These are phyloP conservation scores for Fusarium sp. DNA, from an alignment of 2,329 filamentous ascomycete genomes.

Conservation along the genomic window DNA sequence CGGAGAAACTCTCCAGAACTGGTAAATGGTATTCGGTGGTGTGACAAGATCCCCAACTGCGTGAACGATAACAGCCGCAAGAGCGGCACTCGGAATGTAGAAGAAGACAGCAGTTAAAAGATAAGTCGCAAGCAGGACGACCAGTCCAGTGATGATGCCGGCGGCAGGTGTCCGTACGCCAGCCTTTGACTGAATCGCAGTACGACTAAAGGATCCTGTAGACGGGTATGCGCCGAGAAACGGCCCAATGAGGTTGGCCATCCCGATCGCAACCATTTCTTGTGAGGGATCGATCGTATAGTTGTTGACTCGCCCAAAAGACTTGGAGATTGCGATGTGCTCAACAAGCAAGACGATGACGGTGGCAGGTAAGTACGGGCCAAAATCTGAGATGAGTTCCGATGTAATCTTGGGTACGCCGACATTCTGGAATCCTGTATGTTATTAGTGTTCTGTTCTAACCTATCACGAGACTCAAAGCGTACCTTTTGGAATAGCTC, in stretches of 20 bases:
- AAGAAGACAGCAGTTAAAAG: slow-evolving; percentile 90
- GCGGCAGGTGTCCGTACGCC: slow-evolving; percentile 93
- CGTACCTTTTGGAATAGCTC: slow-evolving; percentile 79
- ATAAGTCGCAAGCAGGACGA: slow-evolving; percentile 93
- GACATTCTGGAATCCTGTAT: slow-evolving; percentile 81
- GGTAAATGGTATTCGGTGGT: slow-evolving; percentile 89
- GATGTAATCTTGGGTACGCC: slow-evolving; percentile 78
- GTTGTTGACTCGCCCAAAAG: slow-evolving; percentile 95
- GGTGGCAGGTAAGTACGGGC: slow-evolving; percentile 82
- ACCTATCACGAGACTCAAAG: background rate
- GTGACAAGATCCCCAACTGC: slow-evolving; percentile 95
- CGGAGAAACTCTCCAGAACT: slow-evolving; percentile 95
- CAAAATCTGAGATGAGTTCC: slow-evolving; percentile 77
- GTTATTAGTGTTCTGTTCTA: slow-evolving; percentile 1
- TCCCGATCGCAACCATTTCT: slow-evolving; percentile 93
- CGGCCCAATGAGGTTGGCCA: slow-evolving; percentile 90
- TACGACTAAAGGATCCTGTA: slow-evolving; percentile 95
- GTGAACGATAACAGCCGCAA: slow-evolving; percentile 94
- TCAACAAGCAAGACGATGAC: slow-evolving; percentile 97
- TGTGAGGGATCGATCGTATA: slow-evolving; percentile 97
- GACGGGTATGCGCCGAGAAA: slow-evolving; percentile 94
- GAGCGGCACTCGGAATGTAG: slow-evolving; percentile 87
- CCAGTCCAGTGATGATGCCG: slow-evolving; percentile 86
- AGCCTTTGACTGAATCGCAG: slow-evolving; percentile 97
- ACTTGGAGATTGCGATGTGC: slow-evolving; percentile 97